Percentiles rank a stretch among this genome's conserved stretches.
phyloP scores from a whole-genome alignment of 768 basidiomycete species.

The Krasilnikovozyma curviuscula region DNA sequence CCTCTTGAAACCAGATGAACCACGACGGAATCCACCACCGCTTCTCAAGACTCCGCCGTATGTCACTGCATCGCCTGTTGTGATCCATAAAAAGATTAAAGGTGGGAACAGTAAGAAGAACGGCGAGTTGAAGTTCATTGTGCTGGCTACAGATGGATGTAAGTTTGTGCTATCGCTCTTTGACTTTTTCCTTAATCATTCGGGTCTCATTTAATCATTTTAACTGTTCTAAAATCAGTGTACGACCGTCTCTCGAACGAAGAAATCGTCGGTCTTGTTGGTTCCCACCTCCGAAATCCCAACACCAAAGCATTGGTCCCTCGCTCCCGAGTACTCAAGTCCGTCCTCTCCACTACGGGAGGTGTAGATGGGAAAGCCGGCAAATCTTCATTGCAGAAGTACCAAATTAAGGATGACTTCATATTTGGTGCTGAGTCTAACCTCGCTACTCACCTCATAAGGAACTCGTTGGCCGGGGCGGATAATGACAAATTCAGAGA shows the following conservation, averaged over 20 bases:
- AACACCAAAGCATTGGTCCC: too few species aligned
- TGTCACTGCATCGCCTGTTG: slow-evolving; percentile 63
- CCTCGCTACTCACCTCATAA: too few species aligned
- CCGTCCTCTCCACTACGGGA: too few species aligned
- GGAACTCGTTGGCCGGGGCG: too few species aligned
- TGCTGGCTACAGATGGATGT: slow-evolving; percentile 65
- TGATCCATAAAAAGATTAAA: slow-evolving; percentile 52
- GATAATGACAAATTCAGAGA: too few species aligned
- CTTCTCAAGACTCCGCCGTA: slow-evolving; percentile 74
- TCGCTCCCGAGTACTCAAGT: too few species aligned
- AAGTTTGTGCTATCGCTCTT: not conserved
- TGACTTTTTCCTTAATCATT: not conserved
- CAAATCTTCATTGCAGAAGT: too few species aligned
- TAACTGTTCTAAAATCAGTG: slow-evolving; percentile 20
- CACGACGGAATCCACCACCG: slow-evolving; percentile 45
- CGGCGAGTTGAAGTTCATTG: slow-evolving; percentile 45
- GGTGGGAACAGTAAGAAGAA: slow-evolving; percentile 8
- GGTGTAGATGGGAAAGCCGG: too few species aligned
- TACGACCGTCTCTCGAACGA: slow-evolving; percentile 53
- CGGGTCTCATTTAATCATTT: not conserved
- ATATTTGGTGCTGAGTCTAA: too few species aligned
- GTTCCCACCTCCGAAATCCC: slow-evolving; percentile 59
- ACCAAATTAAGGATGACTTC: too few species aligned
- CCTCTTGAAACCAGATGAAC: slow-evolving; percentile 46
- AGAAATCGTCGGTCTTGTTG: slow-evolving; percentile 72